Percentiles rank a stretch among this genome's conserved stretches.
Conservation (phyloP, 768 basidiomycete species). For the Agrocybe pediades region DNA sequence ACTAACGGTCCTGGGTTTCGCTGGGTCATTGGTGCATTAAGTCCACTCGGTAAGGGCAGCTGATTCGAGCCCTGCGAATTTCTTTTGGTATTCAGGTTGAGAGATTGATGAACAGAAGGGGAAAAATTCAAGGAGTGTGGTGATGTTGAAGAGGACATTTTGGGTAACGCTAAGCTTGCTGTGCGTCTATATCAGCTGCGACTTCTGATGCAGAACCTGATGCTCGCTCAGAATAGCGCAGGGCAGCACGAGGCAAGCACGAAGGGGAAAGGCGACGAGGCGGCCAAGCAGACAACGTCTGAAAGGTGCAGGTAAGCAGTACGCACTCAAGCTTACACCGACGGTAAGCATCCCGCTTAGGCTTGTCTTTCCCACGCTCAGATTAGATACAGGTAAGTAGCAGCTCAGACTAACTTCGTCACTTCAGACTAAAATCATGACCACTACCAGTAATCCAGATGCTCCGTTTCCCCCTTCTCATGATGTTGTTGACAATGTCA, state of each 20-base stretch:
- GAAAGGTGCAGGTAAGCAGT: no score
- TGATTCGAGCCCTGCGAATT: slow-evolving; percentile 28
- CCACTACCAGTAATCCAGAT: not conserved
- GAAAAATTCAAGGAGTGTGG: slow-evolving; percentile 27
- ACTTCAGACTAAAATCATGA: not conserved
- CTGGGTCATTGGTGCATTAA: slow-evolving; percentile 23
- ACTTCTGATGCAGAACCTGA: slow-evolving; percentile 11
- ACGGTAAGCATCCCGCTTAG: not conserved
- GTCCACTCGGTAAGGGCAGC: slow-evolving; percentile 35
- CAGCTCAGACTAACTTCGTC: not conserved
- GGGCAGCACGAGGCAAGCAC: not conserved
- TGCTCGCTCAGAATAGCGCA: slow-evolving; percentile 1
- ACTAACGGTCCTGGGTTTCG: slow-evolving; percentile 16
- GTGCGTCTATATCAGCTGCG: not conserved
- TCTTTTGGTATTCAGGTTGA: slow-evolving; percentile 18
- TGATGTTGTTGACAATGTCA: slow-evolving; percentile 23
- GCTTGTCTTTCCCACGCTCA: slow-evolving; percentile 8
- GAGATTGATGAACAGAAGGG: slow-evolving; percentile 23
- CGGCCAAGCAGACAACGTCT: not conserved
- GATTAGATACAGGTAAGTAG: slow-evolving; percentile 12
- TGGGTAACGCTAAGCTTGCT: not conserved
- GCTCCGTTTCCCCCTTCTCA: slow-evolving; percentile 10
- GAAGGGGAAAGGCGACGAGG: not conserved
- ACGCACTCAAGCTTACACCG: no score
- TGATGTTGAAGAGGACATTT: slow-evolving; percentile 21